Base-by-base conservation (phyloP, 2,329 filamentous ascomycete species). In the Pseudocercospora eumusae region DNA sequence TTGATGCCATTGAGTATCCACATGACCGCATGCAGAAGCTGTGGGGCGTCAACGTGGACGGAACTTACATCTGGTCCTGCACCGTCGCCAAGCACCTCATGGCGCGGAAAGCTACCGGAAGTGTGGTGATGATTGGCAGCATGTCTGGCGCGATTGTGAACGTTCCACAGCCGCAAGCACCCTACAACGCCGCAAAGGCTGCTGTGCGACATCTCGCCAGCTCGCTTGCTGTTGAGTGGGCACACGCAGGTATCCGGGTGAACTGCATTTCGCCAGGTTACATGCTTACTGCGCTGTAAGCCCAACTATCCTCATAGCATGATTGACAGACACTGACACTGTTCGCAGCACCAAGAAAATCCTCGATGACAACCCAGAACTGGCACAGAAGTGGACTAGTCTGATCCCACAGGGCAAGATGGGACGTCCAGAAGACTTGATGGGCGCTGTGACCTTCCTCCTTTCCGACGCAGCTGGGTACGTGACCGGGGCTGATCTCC, bases 231-330 rank as follows among this genome's bases (percentile, higher is more conserved):
- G 93, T 97, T 56, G 95, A 98, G 78, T 98, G 95, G 93, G 92
- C 93, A 0, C 83, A 88, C 69, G 86, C 88, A 40, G 88, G 88
- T 68, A 96, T 98, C 73, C 86, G 93, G 36, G 93, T 98, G 69
- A 98, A 98, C 81, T 95, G 91, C 78, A 95, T 98, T 75, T 92
- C 89, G 28, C 93, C 93, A 0, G 93, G 95, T 49, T 98, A 98
- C 79, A 98, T 98, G 93, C 81, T 96, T 68, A 97, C 93, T 15
- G 90, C 92, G 62, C 80, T 97, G 90, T 93, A 83, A 85, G 89
- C 80, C 9, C 8, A 21, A 28, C 27, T 9, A 20, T 23, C 9
- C 9, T 2, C 15, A 21, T n/a, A 15, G 31, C n/a, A 44, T 21
- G 25, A 52, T 27, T n/a, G 3, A 3, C 10, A 36, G 40, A 50